Evolutionary conservation across 2,329 filamentous ascomycete species (phyloP).

Genomic region (Pestalotiopsis sp.): DNA sequence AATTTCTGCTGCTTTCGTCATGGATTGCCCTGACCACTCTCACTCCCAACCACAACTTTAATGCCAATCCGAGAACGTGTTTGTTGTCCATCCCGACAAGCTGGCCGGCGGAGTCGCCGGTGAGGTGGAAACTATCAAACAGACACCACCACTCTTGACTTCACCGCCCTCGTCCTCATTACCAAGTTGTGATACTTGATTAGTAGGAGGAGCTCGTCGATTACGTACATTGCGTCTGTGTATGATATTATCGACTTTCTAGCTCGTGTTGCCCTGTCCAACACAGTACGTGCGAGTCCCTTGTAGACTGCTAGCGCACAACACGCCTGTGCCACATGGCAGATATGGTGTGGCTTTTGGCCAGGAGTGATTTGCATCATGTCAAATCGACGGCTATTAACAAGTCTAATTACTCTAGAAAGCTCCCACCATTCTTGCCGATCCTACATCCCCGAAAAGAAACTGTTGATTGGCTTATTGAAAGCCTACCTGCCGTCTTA

Average conservation of each 20-base stretch:
- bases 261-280: not conserved
- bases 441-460: not conserved
- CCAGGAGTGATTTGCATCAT: not conserved
- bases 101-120: not conserved
- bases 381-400: not conserved
- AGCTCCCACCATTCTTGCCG: not conserved
- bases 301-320: not conserved
- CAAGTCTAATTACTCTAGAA: not conserved
- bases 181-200: not conserved
- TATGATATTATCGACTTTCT: not conserved
- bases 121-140: not conserved
- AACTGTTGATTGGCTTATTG: constrained; percentile 16
- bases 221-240: not conserved
- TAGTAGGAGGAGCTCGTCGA: not conserved
- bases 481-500: constrained; percentile 18
- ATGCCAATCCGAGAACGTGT: not conserved
- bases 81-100: not conserved
- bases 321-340: not conserved
- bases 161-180: not conserved
- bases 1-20: not conserved
- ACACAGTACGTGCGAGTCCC: not conserved
- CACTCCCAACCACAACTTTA: not conserved
- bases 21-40: not conserved
- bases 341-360: not conserved
- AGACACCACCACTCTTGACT: not conserved